Conservation (phyloP, 768 basidiomycete species). For the Holtermannia corniformis region DNA sequence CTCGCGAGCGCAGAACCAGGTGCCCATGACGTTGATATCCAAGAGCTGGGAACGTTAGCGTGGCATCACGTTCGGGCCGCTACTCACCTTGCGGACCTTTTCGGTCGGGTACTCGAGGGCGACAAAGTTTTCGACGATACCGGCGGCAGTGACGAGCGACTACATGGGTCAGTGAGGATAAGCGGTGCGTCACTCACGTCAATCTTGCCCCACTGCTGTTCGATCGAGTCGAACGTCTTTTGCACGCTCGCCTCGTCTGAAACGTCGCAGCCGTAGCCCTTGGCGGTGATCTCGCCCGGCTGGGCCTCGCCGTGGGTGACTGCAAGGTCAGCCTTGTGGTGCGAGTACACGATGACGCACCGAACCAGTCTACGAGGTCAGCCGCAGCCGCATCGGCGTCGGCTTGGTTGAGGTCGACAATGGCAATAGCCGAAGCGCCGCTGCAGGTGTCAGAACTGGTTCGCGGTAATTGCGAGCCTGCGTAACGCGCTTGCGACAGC, state of each 20-base stretch:
- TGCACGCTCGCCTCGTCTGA: constrained; percentile 70
- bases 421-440: constrained; percentile 67
- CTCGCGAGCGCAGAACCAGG: constrained; percentile 92
- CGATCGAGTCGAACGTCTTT: constrained; percentile 56
- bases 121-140: constrained; percentile 63
- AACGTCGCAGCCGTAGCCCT: constrained; percentile 80
- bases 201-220: constrained; percentile 44
- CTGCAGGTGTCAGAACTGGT: constrained; percentile 41
- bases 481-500: background rate
- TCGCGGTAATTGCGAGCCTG: too few relatives aligned
- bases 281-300: constrained; percentile 53
- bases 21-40: constrained; percentile 24
- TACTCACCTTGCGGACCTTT: constrained; percentile 70
- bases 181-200: constrained; percentile 17
- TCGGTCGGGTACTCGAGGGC: constrained; percentile 86
- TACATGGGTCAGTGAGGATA: constrained; percentile 8
- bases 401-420: constrained; percentile 67
- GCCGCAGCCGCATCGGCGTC: constrained; percentile 60
- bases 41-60: background rate
- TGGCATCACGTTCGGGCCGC: constrained; percentile 75
- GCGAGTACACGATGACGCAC: constrained; percentile 17
- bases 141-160: constrained; percentile 76
- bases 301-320: constrained; percentile 48
- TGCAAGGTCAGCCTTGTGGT: constrained; percentile 8
- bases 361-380: constrained; percentile 56